Percentiles rank a stretch among this genome's conserved stretches.
Conservation (phyloP, 2,329 filamentous ascomycete species). For the Ascosphaera apis region DNA sequence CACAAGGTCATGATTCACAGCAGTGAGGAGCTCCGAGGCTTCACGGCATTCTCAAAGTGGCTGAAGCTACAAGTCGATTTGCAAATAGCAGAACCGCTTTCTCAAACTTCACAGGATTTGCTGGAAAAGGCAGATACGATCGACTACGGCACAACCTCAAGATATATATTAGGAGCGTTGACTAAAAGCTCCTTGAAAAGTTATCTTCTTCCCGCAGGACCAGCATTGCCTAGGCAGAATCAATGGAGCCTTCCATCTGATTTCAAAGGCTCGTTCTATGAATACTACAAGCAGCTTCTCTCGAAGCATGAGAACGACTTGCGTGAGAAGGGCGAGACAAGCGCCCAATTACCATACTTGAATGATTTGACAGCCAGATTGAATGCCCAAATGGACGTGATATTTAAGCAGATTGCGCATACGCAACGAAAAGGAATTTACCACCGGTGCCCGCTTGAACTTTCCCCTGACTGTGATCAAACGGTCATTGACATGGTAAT, state of each 20-base stretch:
- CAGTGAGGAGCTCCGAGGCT: slow-evolving; percentile 57
- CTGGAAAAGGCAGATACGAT: slow-evolving; percentile 56
- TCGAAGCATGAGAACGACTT: slow-evolving; percentile 24
- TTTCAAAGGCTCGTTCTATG: slow-evolving; percentile 20
- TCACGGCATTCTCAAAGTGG: slow-evolving; percentile 61
- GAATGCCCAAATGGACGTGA: slow-evolving; percentile 30
- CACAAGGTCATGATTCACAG: slow-evolving; percentile 49
- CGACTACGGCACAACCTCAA: slow-evolving; percentile 47
- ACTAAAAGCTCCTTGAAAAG: slow-evolving; percentile 39
- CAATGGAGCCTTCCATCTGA: slow-evolving; percentile 17
- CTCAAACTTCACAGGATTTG: slow-evolving; percentile 41
- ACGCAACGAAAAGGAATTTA: slow-evolving; percentile 45
- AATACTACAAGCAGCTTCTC: slow-evolving; percentile 27
- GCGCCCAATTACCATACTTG: slow-evolving; percentile 33
- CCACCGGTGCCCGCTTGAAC: slow-evolving; percentile 33
- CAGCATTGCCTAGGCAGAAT: slow-evolving; percentile 18
- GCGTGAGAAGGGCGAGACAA: slow-evolving; percentile 23
- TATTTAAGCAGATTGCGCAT: slow-evolving; percentile 47
- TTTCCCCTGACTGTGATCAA: slow-evolving; percentile 19
- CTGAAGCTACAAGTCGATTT: slow-evolving; percentile 62
- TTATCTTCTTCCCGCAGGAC: slow-evolving; percentile 25
- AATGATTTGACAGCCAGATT: slow-evolving; percentile 40
- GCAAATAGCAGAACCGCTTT: slow-evolving; percentile 39
- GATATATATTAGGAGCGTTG: slow-evolving; percentile 54
- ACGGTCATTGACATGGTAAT: slow-evolving; percentile 33